Base-by-base conservation (phyloP, 2,329 filamentous ascomycete species). In the Hymenoscyphus scutula region DNA sequence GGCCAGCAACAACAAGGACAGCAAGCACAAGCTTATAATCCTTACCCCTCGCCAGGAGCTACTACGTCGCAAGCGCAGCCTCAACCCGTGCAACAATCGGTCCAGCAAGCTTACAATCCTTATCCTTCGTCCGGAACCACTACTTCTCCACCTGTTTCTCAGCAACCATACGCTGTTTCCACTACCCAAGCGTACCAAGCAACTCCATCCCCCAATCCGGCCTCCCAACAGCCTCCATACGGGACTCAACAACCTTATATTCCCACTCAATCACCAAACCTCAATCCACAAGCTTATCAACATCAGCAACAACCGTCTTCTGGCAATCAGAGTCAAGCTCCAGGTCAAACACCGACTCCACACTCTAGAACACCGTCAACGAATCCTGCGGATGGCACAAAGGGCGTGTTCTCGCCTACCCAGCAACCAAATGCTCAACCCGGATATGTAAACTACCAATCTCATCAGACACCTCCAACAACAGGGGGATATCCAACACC, bases 231-330 rank as follows among this genome's bases (percentile, higher is more conserved):
- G 30, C 15, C 23, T 15, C 17, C 34, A 41, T 60, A 60, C 32
- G 53, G 19, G 7, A 13, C 27, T 13, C 51, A 60, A 17, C 34
- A 55, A 56, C 13, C 48, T 10, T 54, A 59, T 38, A 32, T 38
- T 27, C 58, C 30, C 34, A 54, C 58, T 38, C 58, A 48, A 30
- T 59, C 58, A 15, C 51, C 51, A 45, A 32, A 29, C 19, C 8
- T 15, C 32, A 37, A 23, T 25, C 8, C 56, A 11, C 56, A 58
- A 30, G 17, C 38, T 10, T 51, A 58, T 30, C 8, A 29, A 13
- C 58, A 59, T 10, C 58, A 53, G n/a, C 23, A 32, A 17, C 27
- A 27, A 30, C 53, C 27, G 13, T 51, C 19, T 51, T 25, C 45
- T 51, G 19, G 45, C 19, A 25, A 11, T 13, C n/a, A 51, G 3